Conservation (phyloP, 148 eudicot species). For the Vaccinium corymbosum region DNA sequence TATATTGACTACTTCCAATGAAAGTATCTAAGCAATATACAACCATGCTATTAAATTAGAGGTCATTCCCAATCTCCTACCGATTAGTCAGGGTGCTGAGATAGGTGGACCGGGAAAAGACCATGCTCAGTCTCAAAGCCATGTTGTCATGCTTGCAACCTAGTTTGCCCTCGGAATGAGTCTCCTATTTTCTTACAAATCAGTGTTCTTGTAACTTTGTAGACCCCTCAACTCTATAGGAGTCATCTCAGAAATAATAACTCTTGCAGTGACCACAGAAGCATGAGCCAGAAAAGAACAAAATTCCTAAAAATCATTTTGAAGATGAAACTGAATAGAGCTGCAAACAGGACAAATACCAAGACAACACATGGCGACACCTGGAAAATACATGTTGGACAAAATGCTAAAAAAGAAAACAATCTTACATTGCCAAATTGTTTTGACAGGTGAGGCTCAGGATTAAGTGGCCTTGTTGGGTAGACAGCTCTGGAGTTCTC, state of each 20-base stretch:
- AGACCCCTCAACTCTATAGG: background rate
- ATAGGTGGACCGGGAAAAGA: background rate
- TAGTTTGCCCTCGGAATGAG: background rate
- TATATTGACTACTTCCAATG: background rate
- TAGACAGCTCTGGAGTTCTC: conserved; percentile 34
- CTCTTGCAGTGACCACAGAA: background rate
- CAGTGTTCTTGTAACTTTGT: background rate
- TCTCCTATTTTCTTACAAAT: background rate
- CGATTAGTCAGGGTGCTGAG: background rate
- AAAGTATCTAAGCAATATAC: background rate
- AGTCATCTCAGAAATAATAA: background rate
- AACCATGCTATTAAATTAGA: background rate
- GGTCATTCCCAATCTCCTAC: background rate
- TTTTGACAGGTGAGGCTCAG: conserved; percentile 51
- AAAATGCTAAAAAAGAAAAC: conserved; percentile 13
- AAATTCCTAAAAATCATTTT: background rate
- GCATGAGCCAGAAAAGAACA: background rate
- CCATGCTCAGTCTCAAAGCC: background rate
- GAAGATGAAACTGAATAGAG: background rate
- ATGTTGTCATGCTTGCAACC: conserved; percentile 5
- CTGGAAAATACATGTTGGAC: background rate
- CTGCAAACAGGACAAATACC: background rate
- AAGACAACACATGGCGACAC: conserved; percentile 9
- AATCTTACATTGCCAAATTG: conserved; percentile 58
- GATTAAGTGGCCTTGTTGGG: conserved; percentile 30